Evolutionary conservation across 2,329 filamentous ascomycete genomes (phyloP).

Genomic region (Endocalyx cinctus): DNA sequence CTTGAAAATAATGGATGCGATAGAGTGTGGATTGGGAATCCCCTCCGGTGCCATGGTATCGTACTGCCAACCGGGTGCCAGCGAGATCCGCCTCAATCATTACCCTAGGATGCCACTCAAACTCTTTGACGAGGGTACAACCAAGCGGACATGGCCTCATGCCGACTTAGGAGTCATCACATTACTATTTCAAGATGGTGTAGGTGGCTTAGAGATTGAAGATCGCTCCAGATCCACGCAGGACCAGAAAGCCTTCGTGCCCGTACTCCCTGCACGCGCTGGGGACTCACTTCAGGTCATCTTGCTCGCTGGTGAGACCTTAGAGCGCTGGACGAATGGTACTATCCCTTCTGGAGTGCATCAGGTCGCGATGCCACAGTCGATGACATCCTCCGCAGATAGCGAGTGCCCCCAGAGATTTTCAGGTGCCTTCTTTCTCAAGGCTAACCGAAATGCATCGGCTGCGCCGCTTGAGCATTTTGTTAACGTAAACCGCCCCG

Average conservation of each 20-base stretch:
- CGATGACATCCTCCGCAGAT: not conserved
- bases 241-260: slow-evolving; percentile 4
- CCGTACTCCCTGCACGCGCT: slow-evolving; percentile 5
- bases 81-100: slow-evolving; percentile 10
- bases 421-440: slow-evolving; percentile 10
- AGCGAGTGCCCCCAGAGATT: slow-evolving; percentile 12
- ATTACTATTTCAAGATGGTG: slow-evolving; percentile 31
- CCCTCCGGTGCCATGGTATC: slow-evolving; percentile 3
- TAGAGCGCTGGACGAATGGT: slow-evolving; percentile 24
- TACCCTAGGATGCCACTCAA: slow-evolving; percentile 7
- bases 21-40: slow-evolving; percentile 6
- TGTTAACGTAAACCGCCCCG: not conserved
- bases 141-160: slow-evolving; percentile 12
- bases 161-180: slow-evolving; percentile 25
- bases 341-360: slow-evolving; percentile 11
- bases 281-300: slow-evolving; percentile 23
- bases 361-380: slow-evolving; percentile 11
- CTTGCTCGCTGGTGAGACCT: slow-evolving; percentile 28
- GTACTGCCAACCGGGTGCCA: slow-evolving; percentile 3
- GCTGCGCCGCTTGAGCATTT: not conserved
- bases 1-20: slow-evolving; percentile 2
- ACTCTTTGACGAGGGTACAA: slow-evolving; percentile 3
- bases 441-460: slow-evolving; percentile 9
- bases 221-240: slow-evolving; percentile 9
- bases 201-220: slow-evolving; percentile 32